Base-by-base conservation (phyloP, 2,329 filamentous ascomycete species). In the Phyllosticta citriasiana region DNA sequence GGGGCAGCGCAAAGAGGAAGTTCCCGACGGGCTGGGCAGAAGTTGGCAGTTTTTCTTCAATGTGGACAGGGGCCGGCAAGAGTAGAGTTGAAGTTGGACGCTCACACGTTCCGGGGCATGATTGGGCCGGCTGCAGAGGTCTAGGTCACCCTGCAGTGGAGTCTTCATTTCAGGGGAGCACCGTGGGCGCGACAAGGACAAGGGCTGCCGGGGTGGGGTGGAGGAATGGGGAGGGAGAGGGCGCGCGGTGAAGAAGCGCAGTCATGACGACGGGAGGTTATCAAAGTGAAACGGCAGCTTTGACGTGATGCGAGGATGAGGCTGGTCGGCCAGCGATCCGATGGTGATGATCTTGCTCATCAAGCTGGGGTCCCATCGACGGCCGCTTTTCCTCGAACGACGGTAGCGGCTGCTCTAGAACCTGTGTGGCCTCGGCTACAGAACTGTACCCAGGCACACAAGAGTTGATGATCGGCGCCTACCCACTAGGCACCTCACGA, bases 221-320 rank as follows among this genome's bases (percentile, higher is more conserved):
- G n/a, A n/a, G n/a, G n/a, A n/a, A n/a, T n/a, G n/a, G n/a, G n/a
- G n/a, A n/a, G n/a, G n/a, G n/a, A n/a, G 19, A n/a, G n/a, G 14
- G 58, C 58, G 54, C 54, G 53, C 40, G 54, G 35, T 54, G 19
- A 56, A 52, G 55, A 55, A 60, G 58, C 53, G 58, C 53, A 60
- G 53, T 40, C 53, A 47, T 47, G 58, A 60, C 53, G 51, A 40
- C 27, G n/a, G 53, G 53, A 40, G 35, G 54, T 24, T 53, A 51
- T 61, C 55, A 57, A 61, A 53, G 47, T 53, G 59, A 61, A 61
- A 61, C 59, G 25, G 27, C 53, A 61, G 55, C 47, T 53, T 53
- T 47, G 40, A 30, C 54, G 50, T 61, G 54, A 61, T 61, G 55
- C 50, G 54, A 61, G 54, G 59, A 56, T 60, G 12, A 47, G 19